Base-by-base conservation (phyloP, 352 stramenopile species). In the Globisporangium perplexum region DNA sequence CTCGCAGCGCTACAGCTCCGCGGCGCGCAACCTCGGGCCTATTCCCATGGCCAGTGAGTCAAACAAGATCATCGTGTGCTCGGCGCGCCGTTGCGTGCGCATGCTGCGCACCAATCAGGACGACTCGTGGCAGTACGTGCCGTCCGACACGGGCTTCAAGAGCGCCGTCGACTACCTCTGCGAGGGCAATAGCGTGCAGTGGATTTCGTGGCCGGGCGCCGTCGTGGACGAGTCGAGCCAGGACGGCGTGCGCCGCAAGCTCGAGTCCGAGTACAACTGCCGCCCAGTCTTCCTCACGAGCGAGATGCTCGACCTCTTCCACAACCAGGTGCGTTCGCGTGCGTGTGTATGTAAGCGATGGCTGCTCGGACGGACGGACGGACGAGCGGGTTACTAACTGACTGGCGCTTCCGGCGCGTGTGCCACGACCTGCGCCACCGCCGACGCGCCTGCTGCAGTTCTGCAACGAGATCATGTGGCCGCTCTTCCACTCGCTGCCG, bases 391-490 rank as follows among this genome's bases (percentile, higher is more conserved):
- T n/a, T n/a, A n/a, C n/a, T n/a, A n/a, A n/a, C n/a, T n/a, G n/a
- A n/a, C n/a, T n/a, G n/a, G n/a, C n/a, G n/a, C n/a, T n/a, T n/a
- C n/a, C n/a, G n/a, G n/a, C n/a, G n/a, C n/a, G n/a, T n/a, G n/a
- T n/a, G n/a, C n/a, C n/a, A n/a, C n/a, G n/a, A n/a, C n/a, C n/a
- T n/a, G n/a, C n/a, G n/a, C 22, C 28, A 7, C 22, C 31, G 10
- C 28, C 28, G 10, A 31, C 28, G 10, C 28, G 28, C 28, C 7
- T 46, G 50, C n/a, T 65, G 18, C 63, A 93, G 62, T 93, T 96
- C 42, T 96, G 85, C 69, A 95, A 96, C 53, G 84, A 88, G 49
- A 83, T 96, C 50, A 66, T 96, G 4, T 96, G 88, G 88, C 88
- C 86, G 50, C 72, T 96, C 0, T 95, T 96, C 57, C 88, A 96